Conservation (phyloP, 768 basidiomycete genomes). For the Boletellus emodensis region DNA sequence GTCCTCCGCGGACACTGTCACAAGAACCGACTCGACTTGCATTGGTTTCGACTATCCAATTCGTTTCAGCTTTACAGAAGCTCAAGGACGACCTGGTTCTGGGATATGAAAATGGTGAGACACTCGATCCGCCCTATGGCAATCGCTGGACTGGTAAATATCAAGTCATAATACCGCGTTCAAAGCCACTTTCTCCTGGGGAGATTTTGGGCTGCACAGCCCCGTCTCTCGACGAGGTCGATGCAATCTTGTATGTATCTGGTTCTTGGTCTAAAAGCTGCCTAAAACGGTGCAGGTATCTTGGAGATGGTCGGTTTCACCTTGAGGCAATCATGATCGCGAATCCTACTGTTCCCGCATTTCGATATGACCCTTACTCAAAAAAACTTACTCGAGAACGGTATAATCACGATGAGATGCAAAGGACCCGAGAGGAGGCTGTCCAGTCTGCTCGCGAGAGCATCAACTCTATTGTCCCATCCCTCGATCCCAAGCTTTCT, state of each 20-base stretch:
- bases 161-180: slow-evolving; percentile 73
- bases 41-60: slow-evolving; percentile 96
- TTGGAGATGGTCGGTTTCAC: slow-evolving; percentile 98
- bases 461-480: slow-evolving; percentile 35
- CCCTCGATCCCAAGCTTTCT: slow-evolving; percentile 15
- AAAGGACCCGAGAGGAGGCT: slow-evolving; percentile 64
- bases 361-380: slow-evolving; percentile 97
- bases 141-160: slow-evolving; percentile 60
- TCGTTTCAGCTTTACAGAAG: slow-evolving; percentile 86
- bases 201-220: slow-evolving; percentile 98
- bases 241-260: slow-evolving; percentile 79
- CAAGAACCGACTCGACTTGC: slow-evolving; percentile 66
- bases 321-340: slow-evolving; percentile 99
- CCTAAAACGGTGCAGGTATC: slow-evolving; percentile 56
- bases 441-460: slow-evolving; percentile 70
- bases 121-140: not conserved
- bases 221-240: slow-evolving; percentile 71
- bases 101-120: slow-evolving; percentile 28
- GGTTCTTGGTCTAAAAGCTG: not conserved
- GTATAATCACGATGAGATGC: slow-evolving; percentile 90
- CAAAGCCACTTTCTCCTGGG: slow-evolving; percentile 91
- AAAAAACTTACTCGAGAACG: slow-evolving; percentile 93
- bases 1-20: slow-evolving; percentile 12
- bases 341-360: slow-evolving; percentile 92
- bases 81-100: slow-evolving; percentile 73